phyloP scores from a whole-genome alignment of 441 rosid species.

The Melianthus villosus region DNA sequence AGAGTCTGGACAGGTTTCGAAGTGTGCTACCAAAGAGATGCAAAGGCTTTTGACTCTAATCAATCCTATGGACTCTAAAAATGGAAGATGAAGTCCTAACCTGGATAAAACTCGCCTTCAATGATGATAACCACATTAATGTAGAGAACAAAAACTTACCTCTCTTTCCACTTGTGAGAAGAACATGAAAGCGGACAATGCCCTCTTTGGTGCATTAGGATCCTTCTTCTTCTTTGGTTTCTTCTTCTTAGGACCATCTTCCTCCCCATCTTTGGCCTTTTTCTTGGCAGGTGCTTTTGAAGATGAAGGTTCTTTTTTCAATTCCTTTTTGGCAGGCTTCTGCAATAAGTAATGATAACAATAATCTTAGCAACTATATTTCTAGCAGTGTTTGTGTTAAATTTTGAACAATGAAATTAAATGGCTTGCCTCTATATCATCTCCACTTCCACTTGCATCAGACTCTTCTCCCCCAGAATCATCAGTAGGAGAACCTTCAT shows the following conservation, averaged over 20 bases:
- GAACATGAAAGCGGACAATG: conserved; percentile 62
- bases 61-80: no score
- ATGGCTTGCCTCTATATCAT: conserved; percentile 51
- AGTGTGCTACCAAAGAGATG: no score
- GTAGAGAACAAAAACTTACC: conserved; percentile 34
- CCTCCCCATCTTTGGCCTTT: conserved; percentile 49
- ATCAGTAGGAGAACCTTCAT: conserved; percentile 89
- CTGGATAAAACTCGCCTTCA: no score
- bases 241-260: conserved; percentile 59
- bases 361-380: no score
- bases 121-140: no score
- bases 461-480: conserved; percentile 86
- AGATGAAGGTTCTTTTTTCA: conserved; percentile 44
- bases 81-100: no score
- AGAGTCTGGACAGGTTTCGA: no score
- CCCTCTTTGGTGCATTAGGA: conserved; percentile 90
- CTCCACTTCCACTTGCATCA: conserved; percentile 60
- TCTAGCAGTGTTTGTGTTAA: no score
- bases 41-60: no score
- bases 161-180: conserved; percentile 78
- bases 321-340: conserved; percentile 64
- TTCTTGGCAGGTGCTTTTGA: conserved; percentile 48
- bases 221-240: conserved; percentile 79
- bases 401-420: no score
- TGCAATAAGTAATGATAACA: no score